Evolutionary conservation across 78 protist genomes (phyloP), one percentile per base, ranked within the genome.

Genomic region (Dictyostelium intermedium): DNA sequence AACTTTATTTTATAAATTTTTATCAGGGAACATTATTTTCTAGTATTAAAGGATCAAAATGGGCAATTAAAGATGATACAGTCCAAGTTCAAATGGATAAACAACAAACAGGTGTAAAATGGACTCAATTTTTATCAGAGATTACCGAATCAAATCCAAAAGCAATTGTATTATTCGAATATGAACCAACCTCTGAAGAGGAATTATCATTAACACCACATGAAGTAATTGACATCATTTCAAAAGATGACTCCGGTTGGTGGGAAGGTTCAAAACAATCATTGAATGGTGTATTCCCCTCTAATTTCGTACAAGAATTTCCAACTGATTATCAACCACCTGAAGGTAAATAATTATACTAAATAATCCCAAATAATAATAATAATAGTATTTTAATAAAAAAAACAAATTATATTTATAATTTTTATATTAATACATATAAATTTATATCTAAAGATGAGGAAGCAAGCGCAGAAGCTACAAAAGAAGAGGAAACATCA

Each of bases 191-290:
- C 0, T n/a, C 83, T 4, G 92, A 86, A 16, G 94, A 78, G 34
- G 94, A 89, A 50, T 43, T 80, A 18, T 34, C 83, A n/a, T 47
- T 89, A 5, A 4, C 30, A 32, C 81, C 82, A 20, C 16, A 89
- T 47, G 87, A 89, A 23, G 43, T 89, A 0, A 25, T 89, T 9
- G 60, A n/a, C 14, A 41, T 89, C 20, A 37, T 69, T 18, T 39
- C 79, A 45, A 89, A 80, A 34, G 87, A 80, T 76, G 94, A 89
- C 1, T 43, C 74, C 32, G 94, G 94, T 27, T 89, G 94, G 94
- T 80, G 85, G 87, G 94, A 89, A 35, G 94, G 94, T 34, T 18
- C 35, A 20, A 89, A 80, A 30, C 47, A 37, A 45, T 20, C 25
- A 32, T 20, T 37, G 32, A 27, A 25, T 5, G 94, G 87, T 69